Conservation (phyloP, 2,329 filamentous ascomycete species). For the Periconia macrospinosa region DNA sequence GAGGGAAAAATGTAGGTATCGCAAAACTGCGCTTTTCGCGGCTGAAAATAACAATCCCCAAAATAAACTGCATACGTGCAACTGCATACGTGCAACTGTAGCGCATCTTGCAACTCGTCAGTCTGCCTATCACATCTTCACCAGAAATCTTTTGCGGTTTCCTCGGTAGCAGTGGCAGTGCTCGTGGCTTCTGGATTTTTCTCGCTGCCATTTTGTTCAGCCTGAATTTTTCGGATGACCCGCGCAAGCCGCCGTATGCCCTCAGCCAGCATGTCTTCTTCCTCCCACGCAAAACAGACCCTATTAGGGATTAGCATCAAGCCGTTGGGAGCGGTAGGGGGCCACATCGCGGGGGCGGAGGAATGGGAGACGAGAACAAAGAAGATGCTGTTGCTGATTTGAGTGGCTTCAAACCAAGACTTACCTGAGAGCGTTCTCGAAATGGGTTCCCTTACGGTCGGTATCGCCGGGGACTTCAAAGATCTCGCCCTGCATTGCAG, state of each 20-base stretch:
- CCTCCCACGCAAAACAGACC: conserved; percentile 57
- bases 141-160: conserved; percentile 37
- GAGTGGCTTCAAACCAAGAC: conserved; percentile 8
- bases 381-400: background rate
- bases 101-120: no score
- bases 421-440: conserved; percentile 53
- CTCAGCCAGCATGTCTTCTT: conserved; percentile 65
- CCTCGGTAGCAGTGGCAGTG: conserved; percentile 13
- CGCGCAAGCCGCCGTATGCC: conserved; percentile 65
- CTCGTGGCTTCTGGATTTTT: conserved; percentile 7
- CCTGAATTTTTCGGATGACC: conserved; percentile 48
- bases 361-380: background rate
- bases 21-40: no score
- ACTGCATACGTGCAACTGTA: no score
- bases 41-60: no score
- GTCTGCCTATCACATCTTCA: conserved; percentile 10
- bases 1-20: no score
- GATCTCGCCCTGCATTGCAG: conserved; percentile 59
- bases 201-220: conserved; percentile 21
- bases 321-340: background rate
- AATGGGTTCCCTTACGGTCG: conserved; percentile 50
- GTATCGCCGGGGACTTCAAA: conserved; percentile 62
- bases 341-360: background rate
- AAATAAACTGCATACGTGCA: no score
- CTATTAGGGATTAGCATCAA: conserved; percentile 9